Percentiles rank a stretch among this genome's conserved stretches.
Conservation (phyloP, 1,284 basidiomycete species). For the Ceraceosorus bombacis region DNA sequence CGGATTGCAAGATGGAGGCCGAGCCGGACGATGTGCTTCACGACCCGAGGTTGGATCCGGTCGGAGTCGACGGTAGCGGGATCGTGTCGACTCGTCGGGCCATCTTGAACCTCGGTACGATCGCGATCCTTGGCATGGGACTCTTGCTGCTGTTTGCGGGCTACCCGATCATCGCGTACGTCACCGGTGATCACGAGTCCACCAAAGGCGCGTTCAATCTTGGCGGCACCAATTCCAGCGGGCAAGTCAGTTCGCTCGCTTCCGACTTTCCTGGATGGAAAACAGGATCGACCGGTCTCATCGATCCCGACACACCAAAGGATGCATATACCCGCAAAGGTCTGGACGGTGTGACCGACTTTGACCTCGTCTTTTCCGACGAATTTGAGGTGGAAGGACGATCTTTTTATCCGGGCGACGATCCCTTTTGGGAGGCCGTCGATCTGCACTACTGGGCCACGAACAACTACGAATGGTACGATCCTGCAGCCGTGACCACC, state of each 20-base stretch:
- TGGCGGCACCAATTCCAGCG: conserved; percentile 36
- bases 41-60: conserved; percentile 18
- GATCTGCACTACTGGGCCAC: conserved; percentile 61
- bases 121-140: conserved; percentile 50
- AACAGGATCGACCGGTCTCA: conserved; percentile 18
- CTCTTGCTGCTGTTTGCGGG: conserved; percentile 64
- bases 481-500: conserved; percentile 73
- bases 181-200: conserved; percentile 11
- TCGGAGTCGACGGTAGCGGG: conserved; percentile 15
- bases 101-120: conserved; percentile 55
- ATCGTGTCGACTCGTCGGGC: conserved; percentile 16
- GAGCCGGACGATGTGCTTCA: conserved; percentile 32
- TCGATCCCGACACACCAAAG: conserved; percentile 49
- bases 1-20: neutral
- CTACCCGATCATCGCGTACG: conserved; percentile 61
- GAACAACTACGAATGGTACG: conserved; percentile 53
- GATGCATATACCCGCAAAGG: conserved; percentile 19
- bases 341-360: conserved; percentile 53
- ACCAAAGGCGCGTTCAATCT: conserved; percentile 33
- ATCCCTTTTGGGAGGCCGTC: conserved; percentile 66
- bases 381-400: conserved; percentile 47
- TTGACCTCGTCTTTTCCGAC: conserved; percentile 47
- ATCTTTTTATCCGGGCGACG: conserved; percentile 58
- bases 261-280: conserved; percentile 10
- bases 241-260: too few species aligned